Percentiles rank a stretch among this genome's conserved stretches.
Conservation (phyloP, 2,329 filamentous ascomycete species). For the Fonsecaea nubica region DNA sequence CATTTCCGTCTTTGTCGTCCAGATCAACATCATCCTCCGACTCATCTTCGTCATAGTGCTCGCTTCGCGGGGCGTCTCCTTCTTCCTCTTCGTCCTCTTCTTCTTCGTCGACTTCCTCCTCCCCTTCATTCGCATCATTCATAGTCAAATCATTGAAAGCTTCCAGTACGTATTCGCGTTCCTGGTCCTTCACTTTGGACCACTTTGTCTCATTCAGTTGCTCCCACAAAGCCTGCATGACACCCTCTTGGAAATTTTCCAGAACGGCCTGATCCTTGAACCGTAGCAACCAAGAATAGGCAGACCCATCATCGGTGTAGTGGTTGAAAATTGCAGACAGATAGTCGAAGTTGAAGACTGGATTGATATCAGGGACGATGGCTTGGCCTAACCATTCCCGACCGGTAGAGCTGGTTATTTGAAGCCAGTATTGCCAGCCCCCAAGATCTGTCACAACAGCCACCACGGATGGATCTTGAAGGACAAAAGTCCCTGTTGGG, state of each 20-base stretch:
- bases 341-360: slow-evolving; percentile 98
- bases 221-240: slow-evolving; percentile 97
- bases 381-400: slow-evolving; percentile 86
- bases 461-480: slow-evolving; percentile 76
- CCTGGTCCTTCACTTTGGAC: slow-evolving; percentile 88
- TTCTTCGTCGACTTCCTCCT: slow-evolving; percentile 64
- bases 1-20: slow-evolving; percentile 74
- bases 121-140: slow-evolving; percentile 72
- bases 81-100: slow-evolving; percentile 67
- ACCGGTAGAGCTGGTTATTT: slow-evolving; percentile 73
- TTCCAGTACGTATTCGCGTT: slow-evolving; percentile 92
- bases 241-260: slow-evolving; percentile 87
- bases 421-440: slow-evolving; percentile 94
- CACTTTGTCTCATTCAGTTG: slow-evolving; percentile 93
- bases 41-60: slow-evolving; percentile 76
- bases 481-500: slow-evolving; percentile 79
- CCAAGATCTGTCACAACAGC: slow-evolving; percentile 86
- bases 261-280: slow-evolving; percentile 84
- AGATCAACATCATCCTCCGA: slow-evolving; percentile 78
- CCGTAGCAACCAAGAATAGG: slow-evolving; percentile 92
- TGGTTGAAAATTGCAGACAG: slow-evolving; percentile 99
- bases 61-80: slow-evolving; percentile 70
- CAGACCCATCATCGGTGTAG: slow-evolving; percentile 83
- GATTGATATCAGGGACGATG: slow-evolving; percentile 89
- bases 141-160: slow-evolving; percentile 94